These are phyloP conservation scores for Trebouxia gelatinosa DNA, from an alignment of 163 green algal genomes.

Conservation along the genomic window DNA sequence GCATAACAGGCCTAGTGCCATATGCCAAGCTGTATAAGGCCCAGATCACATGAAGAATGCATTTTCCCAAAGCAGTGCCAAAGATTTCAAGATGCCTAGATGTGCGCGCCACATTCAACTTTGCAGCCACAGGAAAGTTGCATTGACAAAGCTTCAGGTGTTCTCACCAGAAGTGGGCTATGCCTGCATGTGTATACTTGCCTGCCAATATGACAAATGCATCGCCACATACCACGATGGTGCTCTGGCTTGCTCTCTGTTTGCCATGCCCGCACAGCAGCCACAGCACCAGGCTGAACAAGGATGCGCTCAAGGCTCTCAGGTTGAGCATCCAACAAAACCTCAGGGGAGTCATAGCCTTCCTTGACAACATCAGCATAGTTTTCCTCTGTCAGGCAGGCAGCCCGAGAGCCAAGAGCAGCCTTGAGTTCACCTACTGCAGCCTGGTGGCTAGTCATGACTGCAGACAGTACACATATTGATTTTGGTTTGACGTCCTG, in stretches of 20 bases:
- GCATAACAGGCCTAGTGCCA: too few relatives aligned
- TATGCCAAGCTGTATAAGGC: too few relatives aligned
- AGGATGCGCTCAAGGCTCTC: slow-evolving; percentile 16
- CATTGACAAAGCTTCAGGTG: too few relatives aligned
- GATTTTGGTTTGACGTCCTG: background rate
- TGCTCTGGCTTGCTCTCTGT: slow-evolving; percentile 20
- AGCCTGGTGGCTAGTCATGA: slow-evolving; percentile 17
- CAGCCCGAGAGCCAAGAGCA: slow-evolving; percentile 14
- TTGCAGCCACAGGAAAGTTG: too few relatives aligned
- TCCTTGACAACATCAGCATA: slow-evolving; percentile 14
- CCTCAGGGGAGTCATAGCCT: slow-evolving; percentile 16
- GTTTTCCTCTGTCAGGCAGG: slow-evolving; percentile 12
- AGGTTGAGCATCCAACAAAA: slow-evolving; percentile 17
- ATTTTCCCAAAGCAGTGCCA: too few relatives aligned
- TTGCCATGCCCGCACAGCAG: slow-evolving; percentile 13
- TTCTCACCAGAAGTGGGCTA: too few relatives aligned
- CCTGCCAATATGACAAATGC: slow-evolving; percentile 8
- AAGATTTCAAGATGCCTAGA: too few relatives aligned
- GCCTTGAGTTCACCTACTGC: slow-evolving; percentile 3
- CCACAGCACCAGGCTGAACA: slow-evolving; percentile 7
- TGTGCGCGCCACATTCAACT: too few relatives aligned
- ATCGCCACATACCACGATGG: too few relatives aligned
- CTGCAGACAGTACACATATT: slow-evolving; percentile 14
- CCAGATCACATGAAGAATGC: too few relatives aligned
- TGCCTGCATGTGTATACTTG: background rate